Evolutionary conservation across 2,329 filamentous ascomycete species (phyloP).

Genomic region (Clonostachys sp.): DNA sequence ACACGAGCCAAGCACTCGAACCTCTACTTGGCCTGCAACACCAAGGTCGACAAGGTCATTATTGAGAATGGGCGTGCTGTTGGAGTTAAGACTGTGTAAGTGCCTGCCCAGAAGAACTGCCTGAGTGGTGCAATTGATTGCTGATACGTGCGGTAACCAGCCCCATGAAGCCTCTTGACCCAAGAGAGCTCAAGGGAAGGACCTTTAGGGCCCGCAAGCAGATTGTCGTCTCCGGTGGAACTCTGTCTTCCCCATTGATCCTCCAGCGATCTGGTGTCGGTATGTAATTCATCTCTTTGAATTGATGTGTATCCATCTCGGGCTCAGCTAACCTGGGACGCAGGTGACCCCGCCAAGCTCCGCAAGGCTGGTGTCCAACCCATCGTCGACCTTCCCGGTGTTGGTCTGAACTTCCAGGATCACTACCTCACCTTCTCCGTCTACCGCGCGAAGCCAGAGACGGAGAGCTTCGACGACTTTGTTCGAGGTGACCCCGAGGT

Average conservation of each 20-base stretch:
- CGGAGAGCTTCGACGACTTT: conserved; percentile 79
- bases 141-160: background rate
- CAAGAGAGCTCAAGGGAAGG: conserved; percentile 41
- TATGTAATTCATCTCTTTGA: conserved; percentile 6
- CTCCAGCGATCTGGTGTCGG: conserved; percentile 69
- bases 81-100: conserved; percentile 59
- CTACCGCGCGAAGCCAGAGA: conserved; percentile 68
- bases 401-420: conserved; percentile 74
- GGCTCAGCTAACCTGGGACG: no score
- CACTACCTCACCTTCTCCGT: conserved; percentile 69
- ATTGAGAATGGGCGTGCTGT: conserved; percentile 69
- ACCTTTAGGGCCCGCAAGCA: conserved; percentile 68
- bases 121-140: background rate
- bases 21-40: conserved; percentile 69
- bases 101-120: background rate
- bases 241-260: conserved; percentile 68
- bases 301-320: background rate
- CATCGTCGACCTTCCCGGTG: conserved; percentile 66
- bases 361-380: conserved; percentile 63
- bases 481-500: conserved; percentile 67
- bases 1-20: conserved; percentile 68
- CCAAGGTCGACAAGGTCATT: conserved; percentile 73
- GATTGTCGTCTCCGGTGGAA: conserved; percentile 69
- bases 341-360: conserved; percentile 64
- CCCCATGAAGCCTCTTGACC: conserved; percentile 62